Conservation (phyloP, 73 alveolate species). For the Chromera velia region DNA sequence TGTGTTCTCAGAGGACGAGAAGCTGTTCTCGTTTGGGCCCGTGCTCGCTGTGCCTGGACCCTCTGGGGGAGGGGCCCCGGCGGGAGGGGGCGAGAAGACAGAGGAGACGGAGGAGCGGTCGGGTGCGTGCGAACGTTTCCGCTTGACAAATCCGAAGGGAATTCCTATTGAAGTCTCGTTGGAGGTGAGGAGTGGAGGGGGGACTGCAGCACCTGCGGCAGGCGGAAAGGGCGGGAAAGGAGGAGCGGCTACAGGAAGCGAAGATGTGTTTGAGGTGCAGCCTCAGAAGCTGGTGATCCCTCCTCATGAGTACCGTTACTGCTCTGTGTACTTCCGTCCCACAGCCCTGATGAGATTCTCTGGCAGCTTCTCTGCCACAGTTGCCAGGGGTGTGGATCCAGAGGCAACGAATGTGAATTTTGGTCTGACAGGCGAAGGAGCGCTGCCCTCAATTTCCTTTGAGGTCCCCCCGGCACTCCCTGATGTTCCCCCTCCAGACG, state of each 20-base stretch:
- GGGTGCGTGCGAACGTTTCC: not conserved
- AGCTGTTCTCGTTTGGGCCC: not conserved
- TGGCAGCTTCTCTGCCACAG: not conserved
- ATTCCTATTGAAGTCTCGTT: not conserved
- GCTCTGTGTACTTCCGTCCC: not conserved
- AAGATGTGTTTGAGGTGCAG: not conserved
- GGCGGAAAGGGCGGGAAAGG: not conserved
- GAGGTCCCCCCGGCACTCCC: slow-evolving; percentile 4
- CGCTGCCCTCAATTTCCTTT: slow-evolving; percentile 28
- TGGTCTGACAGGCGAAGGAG: slow-evolving; percentile 34
- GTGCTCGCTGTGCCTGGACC: not conserved
- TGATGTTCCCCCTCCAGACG: not conserved
- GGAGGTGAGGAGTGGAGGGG: not conserved
- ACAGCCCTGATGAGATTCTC: not conserved
- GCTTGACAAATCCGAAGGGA: not conserved
- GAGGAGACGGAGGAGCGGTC: no score
- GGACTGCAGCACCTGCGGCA: not conserved
- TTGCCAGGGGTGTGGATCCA: slow-evolving; percentile 9
- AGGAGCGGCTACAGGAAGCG: not conserved
- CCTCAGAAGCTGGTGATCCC: not conserved
- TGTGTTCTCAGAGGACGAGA: not conserved
- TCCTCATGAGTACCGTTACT: not conserved
- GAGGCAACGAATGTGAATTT: slow-evolving; percentile 13
- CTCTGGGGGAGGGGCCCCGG: no score
- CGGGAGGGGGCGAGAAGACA: no score